phyloP scores from a whole-genome alignment of 202 grass and related monocot species.

The Schoenoplectus triqueter region DNA sequence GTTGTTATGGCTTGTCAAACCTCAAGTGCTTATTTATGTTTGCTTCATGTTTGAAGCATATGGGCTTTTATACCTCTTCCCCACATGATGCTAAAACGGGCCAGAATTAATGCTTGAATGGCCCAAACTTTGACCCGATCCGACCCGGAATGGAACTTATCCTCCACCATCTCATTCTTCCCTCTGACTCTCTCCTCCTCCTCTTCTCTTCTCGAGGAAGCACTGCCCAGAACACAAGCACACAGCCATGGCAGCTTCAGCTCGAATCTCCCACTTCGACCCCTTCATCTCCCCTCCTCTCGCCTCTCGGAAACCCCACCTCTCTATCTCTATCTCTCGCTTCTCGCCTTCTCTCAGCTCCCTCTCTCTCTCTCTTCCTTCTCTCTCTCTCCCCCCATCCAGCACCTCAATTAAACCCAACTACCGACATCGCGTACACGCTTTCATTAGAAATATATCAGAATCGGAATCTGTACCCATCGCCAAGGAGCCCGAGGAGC shows the following conservation, averaged over 20 bases:
- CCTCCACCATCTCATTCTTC: not conserved
- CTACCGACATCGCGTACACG: not conserved
- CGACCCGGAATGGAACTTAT: not conserved
- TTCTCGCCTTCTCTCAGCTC: not conserved
- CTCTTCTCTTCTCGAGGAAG: not conserved
- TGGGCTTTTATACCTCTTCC: too few relatives aligned
- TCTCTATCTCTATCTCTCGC: not conserved
- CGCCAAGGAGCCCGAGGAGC: conserved; percentile 43
- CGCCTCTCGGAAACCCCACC: conserved; percentile 16
- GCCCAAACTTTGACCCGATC: not conserved
- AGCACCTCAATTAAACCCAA: not conserved
- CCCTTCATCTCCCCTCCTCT: conserved; percentile 16
- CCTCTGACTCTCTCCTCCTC: not conserved
- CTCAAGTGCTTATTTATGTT: too few relatives aligned
- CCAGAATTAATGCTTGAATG: not conserved
- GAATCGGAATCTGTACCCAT: conserved; percentile 55
- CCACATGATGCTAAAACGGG: not conserved
- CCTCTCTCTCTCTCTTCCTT: not conserved
- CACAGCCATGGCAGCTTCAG: conserved; percentile 25
- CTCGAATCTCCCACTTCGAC: conserved; percentile 16
- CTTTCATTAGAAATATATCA: conserved; percentile 65
- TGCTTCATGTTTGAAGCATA: too few relatives aligned
- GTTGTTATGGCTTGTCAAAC: too few relatives aligned
- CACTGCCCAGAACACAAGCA: not conserved
- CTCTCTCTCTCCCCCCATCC: not conserved